Base-by-base conservation (phyloP, 2,329 filamentous ascomycete species). In the Cadophora gregata region DNA sequence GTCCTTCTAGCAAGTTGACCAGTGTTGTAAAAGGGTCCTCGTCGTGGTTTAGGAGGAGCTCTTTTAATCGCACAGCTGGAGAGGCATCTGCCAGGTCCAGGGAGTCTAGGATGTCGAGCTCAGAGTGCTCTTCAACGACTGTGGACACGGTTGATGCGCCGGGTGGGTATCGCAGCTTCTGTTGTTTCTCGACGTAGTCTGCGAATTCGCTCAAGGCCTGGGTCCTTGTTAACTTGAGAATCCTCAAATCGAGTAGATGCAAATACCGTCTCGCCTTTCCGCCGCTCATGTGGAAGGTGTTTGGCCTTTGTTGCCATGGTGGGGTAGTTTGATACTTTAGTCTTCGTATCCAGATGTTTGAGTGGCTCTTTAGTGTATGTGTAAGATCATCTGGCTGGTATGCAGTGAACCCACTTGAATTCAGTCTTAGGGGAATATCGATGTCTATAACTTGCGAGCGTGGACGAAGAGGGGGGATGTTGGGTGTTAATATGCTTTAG, bases 101-200 rank as follows among this genome's bases (percentile, higher is more conserved):
- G 77, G 84, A 92, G 77, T 97, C 93, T 62, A 98, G 88, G 67
- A 95, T 73, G 77, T 96, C 93, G 62, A 98, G 88, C 78, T 98
- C 95, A 62, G 94, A 93, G 76, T 94, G 92, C 71, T 96, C 89
- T 74, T 92, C 87, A 42, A 80, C 74, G 65, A 72, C 33, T 5
- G 69, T 60, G 27, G 69, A 59, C n/a, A 70, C 48, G 42, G 66
- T 38, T 55, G 64, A 36, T 8, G 70, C 67, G 36, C 68, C 60
- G 21, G 81, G 75, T 1, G 86, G 86, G 73, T 88, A 89, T 65
- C 91, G 89, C 59, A 90, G 80, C 16, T 89, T 89, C 79, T 98
- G 96, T 78, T 98, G 94, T 78, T 93, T 91, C 79, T 98, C 93
- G 71, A 97, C 96, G 76, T 97, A 98, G 76, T 99, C 96, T 79